phyloP scores from a whole-genome alignment of 208 protist genomes.

The Trichomonas gallinae region DNA sequence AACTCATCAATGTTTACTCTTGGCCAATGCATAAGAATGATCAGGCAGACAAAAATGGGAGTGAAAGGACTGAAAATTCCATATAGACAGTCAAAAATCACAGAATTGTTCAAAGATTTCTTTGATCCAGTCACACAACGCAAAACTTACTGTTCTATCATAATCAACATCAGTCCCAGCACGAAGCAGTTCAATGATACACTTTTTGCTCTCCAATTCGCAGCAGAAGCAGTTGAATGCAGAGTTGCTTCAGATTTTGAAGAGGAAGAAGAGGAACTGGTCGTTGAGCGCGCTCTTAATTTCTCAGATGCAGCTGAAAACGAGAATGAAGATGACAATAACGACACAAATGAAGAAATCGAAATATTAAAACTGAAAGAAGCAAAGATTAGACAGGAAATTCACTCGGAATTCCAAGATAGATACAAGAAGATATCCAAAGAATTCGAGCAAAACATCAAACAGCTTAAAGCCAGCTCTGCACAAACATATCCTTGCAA shows the following conservation, averaged over 20 bases:
- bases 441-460: neutral
- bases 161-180: neutral
- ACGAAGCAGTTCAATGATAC: neutral
- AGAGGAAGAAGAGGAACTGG: neutral
- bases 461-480: neutral
- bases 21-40: neutral
- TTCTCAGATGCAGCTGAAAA: neutral
- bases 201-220: neutral
- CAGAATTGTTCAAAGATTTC: neutral
- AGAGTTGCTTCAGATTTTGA: neutral
- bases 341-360: neutral
- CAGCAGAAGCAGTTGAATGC: slow-evolving; percentile 2
- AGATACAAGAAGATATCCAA: neutral
- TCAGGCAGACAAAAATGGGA: neutral
- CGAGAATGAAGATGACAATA: neutral
- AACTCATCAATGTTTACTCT: neutral
- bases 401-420: neutral
- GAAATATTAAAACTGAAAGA: neutral
- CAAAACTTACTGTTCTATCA: neutral
- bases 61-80: neutral
- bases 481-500: neutral
- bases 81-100: neutral
- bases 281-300: neutral
- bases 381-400: slow-evolving; percentile 11
- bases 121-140: neutral